phyloP scores from a whole-genome alignment of 345 rosid genomes.

The Physaria fendleri region DNA sequence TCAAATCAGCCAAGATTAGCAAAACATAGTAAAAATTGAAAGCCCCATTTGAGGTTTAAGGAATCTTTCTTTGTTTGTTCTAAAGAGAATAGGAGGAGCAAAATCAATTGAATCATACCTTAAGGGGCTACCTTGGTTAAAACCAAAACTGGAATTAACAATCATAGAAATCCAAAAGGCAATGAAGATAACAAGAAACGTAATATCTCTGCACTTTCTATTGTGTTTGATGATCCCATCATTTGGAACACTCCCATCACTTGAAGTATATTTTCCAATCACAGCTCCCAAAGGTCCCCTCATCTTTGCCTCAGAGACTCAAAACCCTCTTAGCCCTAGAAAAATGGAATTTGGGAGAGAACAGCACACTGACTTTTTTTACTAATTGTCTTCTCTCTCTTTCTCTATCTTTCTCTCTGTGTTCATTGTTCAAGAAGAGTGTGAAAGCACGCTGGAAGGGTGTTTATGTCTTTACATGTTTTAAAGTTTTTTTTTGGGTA shows the following conservation, averaged over 20 bases:
- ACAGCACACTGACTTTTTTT: slow-evolving; percentile 2
- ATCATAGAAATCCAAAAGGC: slow-evolving; percentile 97
- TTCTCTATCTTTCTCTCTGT: neutral
- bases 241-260: slow-evolving; percentile 66
- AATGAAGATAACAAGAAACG: slow-evolving; percentile 69
- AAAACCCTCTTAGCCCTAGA: slow-evolving; percentile 17
- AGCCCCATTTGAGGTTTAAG: slow-evolving; percentile 20
- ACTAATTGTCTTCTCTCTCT: slow-evolving; percentile 6
- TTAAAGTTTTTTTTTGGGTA: slow-evolving; percentile 16
- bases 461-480: slow-evolving; percentile 12
- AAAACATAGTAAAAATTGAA: neutral
- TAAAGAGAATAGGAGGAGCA: slow-evolving; percentile 1
- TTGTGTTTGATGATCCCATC: slow-evolving; percentile 89
- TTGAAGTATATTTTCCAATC: slow-evolving; percentile 86
- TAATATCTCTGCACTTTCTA: slow-evolving; percentile 88
- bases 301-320: slow-evolving; percentile 19
- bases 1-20: neutral
- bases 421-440: slow-evolving; percentile 22
- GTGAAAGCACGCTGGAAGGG: slow-evolving; percentile 26
- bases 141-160: slow-evolving; percentile 98
- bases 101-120: slow-evolving; percentile 36
- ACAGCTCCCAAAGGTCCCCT: slow-evolving; percentile 70
- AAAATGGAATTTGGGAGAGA: slow-evolving; percentile 13
- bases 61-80: too few relatives aligned
- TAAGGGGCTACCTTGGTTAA: slow-evolving; percentile 81